Evolutionary conservation across 2,329 filamentous ascomycete genomes (phyloP).

Genomic region (Thelonectria discophora): DNA sequence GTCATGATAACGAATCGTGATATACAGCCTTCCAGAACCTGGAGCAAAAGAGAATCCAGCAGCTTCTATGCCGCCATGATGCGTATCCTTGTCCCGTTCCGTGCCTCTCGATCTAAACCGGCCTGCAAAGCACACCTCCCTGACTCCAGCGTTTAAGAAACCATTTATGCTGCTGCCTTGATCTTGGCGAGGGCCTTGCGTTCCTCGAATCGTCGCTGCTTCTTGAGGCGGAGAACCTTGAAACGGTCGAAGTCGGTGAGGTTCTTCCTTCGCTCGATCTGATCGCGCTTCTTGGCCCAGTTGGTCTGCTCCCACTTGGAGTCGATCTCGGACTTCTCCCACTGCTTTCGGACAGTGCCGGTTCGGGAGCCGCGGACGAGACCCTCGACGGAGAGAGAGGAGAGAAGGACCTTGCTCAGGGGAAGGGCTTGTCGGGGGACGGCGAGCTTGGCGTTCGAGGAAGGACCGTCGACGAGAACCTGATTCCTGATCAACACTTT

Average conservation of each 20-base stretch:
- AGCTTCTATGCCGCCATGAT: conserved; percentile 58
- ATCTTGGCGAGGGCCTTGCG: conserved; percentile 96
- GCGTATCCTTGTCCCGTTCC: conserved; percentile 48
- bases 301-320: conserved; percentile 89
- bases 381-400: conserved; percentile 85
- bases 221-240: conserved; percentile 99
- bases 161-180: conserved; percentile 79
- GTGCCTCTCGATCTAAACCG: conserved; percentile 51
- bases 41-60: conserved; percentile 67
- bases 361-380: conserved; percentile 87
- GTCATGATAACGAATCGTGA: conserved; percentile 67
- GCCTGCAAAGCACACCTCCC: conserved; percentile 47
- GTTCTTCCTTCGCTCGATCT: conserved; percentile 85
- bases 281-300: conserved; percentile 93
- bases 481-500: conserved; percentile 53
- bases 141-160: conserved; percentile 48
- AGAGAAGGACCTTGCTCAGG: conserved; percentile 86
- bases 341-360: conserved; percentile 83
- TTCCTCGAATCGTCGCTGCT: conserved; percentile 98
- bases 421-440: conserved; percentile 88
- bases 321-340: conserved; percentile 93
- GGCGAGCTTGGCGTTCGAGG: conserved; percentile 78
- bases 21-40: conserved; percentile 70
- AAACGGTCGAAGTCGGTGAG: conserved; percentile 99
- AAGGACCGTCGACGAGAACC: conserved; percentile 96